Evolutionary conservation across 768 basidiomycete genomes (phyloP), one percentile per base, ranked within the genome.

Genomic region (Dendrothele bispora): DNA sequence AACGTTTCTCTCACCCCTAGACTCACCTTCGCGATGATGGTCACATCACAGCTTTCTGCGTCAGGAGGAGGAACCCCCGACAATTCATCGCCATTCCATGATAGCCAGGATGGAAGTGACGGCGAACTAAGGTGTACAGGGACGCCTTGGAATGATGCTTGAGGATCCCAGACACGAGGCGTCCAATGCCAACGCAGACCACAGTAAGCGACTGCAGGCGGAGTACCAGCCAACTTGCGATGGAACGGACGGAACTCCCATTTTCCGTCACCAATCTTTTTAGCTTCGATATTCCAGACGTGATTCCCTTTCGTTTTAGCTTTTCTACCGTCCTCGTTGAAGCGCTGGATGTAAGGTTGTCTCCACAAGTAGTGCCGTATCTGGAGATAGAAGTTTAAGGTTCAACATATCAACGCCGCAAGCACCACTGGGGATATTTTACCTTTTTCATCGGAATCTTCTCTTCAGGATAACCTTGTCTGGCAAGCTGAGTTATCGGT

Each of bases 241-340:
- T 86, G 74, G 70, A 95, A 97, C 11, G 90, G 85, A 42, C 91
- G 79, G 71, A 95, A 97, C 43, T 82, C 76, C 93, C 93, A 98
- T 53, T 78, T 71, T 34, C 86, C 81, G 39, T 88, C 88, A 20
- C 71, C 72, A 20, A 71, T 61, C 66, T 91, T 95, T 70, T 82
- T 91, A n/a, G 93, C 95, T 59, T 98, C 92, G 42, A 98, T 88
- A 60, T 93, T 95, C 95, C 95, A 99, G 55, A 98, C 97, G 60
- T 98, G 95, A 69, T 99, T 99, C 39, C 95, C 95, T 73, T 97
- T 97, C 45, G 92, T 95, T 69, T 99, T 99, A 20, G 95, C 91
- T 71, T 99, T 99, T 69, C 98, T 98, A 28, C 95, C 95, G 63
- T 98, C 95, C 60, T 98, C 93, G 63, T 99, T 99, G 75, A 95